Evolutionary conservation across 2,329 filamentous ascomycete genomes (phyloP), one percentile per base, ranked within the genome.

Genomic region (Ascochyta pisi): DNA sequence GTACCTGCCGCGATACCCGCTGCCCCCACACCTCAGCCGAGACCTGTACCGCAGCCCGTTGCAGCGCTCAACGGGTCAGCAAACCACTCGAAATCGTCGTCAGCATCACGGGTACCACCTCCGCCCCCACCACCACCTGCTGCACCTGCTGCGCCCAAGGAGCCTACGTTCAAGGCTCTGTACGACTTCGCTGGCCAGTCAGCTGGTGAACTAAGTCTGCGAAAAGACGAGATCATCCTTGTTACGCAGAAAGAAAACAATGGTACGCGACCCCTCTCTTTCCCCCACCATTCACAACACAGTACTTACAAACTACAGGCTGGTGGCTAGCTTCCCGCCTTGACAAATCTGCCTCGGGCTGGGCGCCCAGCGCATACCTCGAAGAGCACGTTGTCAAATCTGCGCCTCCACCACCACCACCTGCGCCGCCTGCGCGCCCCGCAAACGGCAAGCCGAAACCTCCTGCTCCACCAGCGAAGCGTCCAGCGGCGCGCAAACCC

Each of bases 221-320:
- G 76, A 54, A 88, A 90, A 45, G 92, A 90, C 46, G 90, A 98
- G 61, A 77, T 96, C 44, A 85, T 99, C 49, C 87, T 96, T 74
- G 87, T 99, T 70, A 85, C 96, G n/a, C 89, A 95, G 71, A 97
- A 97, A 77, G 94, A 97, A 77, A 88, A 85, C 75, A 98, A 98
- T 73, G 95, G 94, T 96, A 85, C 76, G 88, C 76, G 41, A 29
- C 22, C 15, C 16, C 26, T 27, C 42, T 15, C 35, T 16, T 7
- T 40, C 15, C 50, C 41, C 26, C 16, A 48, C 51, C 12, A 31
- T 31, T 6, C 29, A 31, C 10, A 29, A 50, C 33, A 24, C 50
- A 63, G 54, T 48, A 27, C 74, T 73, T 53, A 67, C 47, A 48
- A 45, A 35, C 38, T 35, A 37, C 65, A 96, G 94, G 95, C 49